These are phyloP conservation scores for Evernia prunastri DNA, from an alignment of 495 filamentous ascomycete species.

Conservation along the genomic window DNA sequence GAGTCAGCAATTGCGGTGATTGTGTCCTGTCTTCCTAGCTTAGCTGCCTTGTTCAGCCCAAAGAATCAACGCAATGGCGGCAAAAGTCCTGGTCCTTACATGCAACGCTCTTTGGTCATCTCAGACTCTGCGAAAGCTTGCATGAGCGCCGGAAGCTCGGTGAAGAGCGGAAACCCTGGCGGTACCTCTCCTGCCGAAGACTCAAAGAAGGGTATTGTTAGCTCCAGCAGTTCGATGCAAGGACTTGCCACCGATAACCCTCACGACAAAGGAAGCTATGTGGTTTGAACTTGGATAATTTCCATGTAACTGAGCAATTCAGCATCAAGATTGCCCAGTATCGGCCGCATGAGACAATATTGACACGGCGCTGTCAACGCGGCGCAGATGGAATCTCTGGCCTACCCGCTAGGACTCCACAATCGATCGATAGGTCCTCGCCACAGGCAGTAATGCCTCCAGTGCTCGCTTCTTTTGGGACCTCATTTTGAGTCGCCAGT, in stretches of 20 bases:
- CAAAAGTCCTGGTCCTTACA: background rate
- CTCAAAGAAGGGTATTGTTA: background rate
- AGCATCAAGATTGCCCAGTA: background rate
- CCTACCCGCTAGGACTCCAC: too few relatives aligned
- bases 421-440: background rate
- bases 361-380: background rate
- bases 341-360: too few relatives aligned
- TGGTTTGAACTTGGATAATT: background rate
- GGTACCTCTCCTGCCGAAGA: background rate
- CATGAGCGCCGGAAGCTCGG: background rate
- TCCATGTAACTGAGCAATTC: background rate
- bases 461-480: background rate
- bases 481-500: background rate
- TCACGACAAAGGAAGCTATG: background rate
- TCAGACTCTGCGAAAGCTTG: background rate
- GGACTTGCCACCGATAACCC: background rate
- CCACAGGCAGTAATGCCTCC: background rate
- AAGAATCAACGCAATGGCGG: background rate
- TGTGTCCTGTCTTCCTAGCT: conserved; percentile 7
- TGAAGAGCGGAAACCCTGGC: background rate
- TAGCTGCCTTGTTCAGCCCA: background rate
- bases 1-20: conserved; percentile 12
- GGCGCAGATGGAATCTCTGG: too few relatives aligned
- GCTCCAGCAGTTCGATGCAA: background rate
- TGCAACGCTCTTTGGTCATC: background rate